A percentile compares a stretch with the other conserved stretches of the same genome.
These are phyloP conservation scores for Hansfordia pulvinata DNA, from an alignment of 2,329 filamentous ascomycete genomes.

Conservation along the genomic window DNA sequence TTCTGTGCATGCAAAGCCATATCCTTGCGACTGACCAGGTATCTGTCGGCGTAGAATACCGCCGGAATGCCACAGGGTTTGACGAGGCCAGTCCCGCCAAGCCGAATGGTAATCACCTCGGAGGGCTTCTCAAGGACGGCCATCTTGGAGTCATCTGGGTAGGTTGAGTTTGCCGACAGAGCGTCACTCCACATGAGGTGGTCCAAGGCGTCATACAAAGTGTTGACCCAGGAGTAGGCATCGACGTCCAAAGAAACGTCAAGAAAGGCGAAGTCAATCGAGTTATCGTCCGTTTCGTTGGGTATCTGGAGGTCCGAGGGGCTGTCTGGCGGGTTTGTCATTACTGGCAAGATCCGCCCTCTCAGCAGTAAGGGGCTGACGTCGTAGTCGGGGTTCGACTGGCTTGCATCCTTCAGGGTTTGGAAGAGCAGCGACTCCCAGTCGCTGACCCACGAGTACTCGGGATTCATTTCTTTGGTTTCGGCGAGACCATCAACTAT, in stretches of 20 bases:
- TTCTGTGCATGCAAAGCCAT: constrained; percentile 31
- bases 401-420: constrained; percentile 8
- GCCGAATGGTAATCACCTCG: constrained; percentile 34
- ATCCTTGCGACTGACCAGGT: constrained; percentile 28
- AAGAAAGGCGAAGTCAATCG: constrained; percentile 25
- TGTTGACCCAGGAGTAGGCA: constrained; percentile 24
- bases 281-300: constrained; percentile 17
- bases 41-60: constrained; percentile 40
- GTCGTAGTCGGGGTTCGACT: constrained; percentile 8
- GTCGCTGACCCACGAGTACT: constrained; percentile 22
- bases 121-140: constrained; percentile 30
- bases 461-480: constrained; percentile 18
- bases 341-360: constrained; percentile 9
- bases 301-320: no score
- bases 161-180: constrained; percentile 18
- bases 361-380: constrained; percentile 10
- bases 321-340: no score
- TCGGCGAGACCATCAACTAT: constrained; percentile 33
- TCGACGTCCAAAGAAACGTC: constrained; percentile 23
- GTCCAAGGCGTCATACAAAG: constrained; percentile 33
- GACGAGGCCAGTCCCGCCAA: constrained; percentile 25
- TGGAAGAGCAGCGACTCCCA: constrained; percentile 29
- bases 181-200: constrained; percentile 32
- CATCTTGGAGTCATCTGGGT: constrained; percentile 23
- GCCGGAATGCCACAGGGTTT: constrained; percentile 35